Conservation (phyloP, 1,139 yeast species). For the Geotrichum macrosporum region DNA sequence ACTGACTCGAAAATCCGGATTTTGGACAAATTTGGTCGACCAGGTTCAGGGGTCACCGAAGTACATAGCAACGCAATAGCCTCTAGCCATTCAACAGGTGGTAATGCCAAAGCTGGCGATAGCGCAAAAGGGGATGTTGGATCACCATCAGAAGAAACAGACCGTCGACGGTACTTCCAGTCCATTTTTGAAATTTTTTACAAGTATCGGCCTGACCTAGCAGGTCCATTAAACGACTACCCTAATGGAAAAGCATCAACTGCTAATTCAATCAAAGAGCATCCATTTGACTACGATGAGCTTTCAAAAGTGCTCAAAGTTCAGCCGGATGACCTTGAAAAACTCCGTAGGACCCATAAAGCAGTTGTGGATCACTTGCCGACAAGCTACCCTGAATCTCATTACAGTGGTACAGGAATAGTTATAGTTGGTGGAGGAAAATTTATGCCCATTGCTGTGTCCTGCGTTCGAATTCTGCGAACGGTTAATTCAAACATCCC, state of each 20-base stretch:
- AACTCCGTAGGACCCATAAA: slow-evolving; percentile 51
- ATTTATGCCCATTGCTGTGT: slow-evolving; percentile 65
- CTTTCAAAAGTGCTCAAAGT: slow-evolving; percentile 47
- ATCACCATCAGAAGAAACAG: not conserved
- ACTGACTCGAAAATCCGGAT: not conserved
- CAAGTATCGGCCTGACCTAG: slow-evolving; percentile 7
- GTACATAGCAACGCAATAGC: not conserved
- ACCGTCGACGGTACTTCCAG: not conserved
- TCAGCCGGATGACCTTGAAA: slow-evolving; percentile 44
- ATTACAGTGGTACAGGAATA: slow-evolving; percentile 59
- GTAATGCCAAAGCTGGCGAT: not conserved
- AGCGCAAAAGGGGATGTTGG: not conserved
- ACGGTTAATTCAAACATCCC: slow-evolving; percentile 63
- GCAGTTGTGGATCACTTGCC: slow-evolving; percentile 52
- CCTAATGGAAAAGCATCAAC: slow-evolving; percentile 7
- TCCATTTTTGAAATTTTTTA: slow-evolving; percentile 16
- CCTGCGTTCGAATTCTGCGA: slow-evolving; percentile 62
- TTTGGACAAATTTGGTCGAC: not conserved
- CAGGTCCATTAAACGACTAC: slow-evolving; percentile 8
- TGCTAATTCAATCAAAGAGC: not conserved
- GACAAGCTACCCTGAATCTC: slow-evolving; percentile 36
- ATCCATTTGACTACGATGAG: slow-evolving; percentile 7
- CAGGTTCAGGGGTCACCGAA: too few species aligned
- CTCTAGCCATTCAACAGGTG: not conserved
- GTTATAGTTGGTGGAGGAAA: slow-evolving; percentile 81